Evolutionary conservation across 1,139 yeast genomes (phyloP).

Genomic region (Casaregolazyma suthepensis): DNA sequence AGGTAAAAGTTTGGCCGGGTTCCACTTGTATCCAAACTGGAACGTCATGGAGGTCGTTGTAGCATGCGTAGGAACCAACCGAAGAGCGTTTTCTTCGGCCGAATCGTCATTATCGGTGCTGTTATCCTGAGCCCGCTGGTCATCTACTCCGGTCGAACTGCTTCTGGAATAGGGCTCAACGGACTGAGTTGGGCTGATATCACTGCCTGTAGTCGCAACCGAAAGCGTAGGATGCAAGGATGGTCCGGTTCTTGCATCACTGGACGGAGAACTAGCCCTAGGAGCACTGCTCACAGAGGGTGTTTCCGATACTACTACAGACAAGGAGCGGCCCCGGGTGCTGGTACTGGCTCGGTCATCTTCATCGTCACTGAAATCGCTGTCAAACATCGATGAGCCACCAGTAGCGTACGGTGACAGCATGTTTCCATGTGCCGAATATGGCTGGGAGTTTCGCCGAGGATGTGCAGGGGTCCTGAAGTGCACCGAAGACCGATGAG

Average conservation of each 20-base stretch:
- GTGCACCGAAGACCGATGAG: constrained; percentile 7
- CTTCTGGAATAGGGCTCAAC: not conserved
- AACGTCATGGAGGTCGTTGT: constrained; percentile 13
- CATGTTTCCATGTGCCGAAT: not conserved
- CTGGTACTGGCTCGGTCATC: not conserved
- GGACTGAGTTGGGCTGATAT: not conserved
- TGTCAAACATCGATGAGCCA: constrained; percentile 8
- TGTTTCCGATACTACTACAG: not conserved
- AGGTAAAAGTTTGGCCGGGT: constrained; percentile 23
- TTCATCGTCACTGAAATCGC: constrained; percentile 6
- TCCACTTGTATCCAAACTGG: constrained; percentile 22
- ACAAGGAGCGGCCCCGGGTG: not conserved
- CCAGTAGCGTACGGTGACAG: constrained; percentile 2
- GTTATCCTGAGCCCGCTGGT: not conserved
- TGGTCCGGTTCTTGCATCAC: not conserved
- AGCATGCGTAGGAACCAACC: constrained; percentile 10
- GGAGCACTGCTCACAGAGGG: not conserved
- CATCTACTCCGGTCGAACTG: not conserved
- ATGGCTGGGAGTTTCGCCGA: constrained; percentile 7
- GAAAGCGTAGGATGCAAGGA: not conserved
- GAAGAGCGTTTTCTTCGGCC: constrained; percentile 8
- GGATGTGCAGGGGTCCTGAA: constrained; percentile 10
- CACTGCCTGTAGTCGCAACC: not conserved
- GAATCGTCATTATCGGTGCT: constrained; percentile 1
- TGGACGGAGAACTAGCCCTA: not conserved